Percentiles rank a stretch among this genome's conserved stretches.
Conservation (phyloP, 768 basidiomycete species). For the Peribolospora kevripleyi region DNA sequence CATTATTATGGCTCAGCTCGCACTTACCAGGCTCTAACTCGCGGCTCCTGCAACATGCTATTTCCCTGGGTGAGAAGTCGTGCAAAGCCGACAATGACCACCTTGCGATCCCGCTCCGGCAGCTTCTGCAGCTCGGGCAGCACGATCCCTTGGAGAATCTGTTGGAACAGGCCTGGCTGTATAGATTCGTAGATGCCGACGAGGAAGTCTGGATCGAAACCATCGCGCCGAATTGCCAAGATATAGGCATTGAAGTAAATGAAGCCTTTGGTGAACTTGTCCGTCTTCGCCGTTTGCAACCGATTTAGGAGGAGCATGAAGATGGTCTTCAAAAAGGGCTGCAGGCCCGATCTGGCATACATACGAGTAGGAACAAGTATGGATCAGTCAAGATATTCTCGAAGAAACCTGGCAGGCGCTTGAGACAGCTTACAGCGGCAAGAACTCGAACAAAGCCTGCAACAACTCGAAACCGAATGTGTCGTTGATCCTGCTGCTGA, state of each 20-base stretch:
- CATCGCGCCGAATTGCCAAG: slow-evolving; percentile 48
- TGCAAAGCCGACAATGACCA: slow-evolving; percentile 55
- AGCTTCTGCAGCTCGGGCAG: slow-evolving; percentile 58
- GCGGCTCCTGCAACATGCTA: slow-evolving; percentile 41
- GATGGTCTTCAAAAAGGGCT: slow-evolving; percentile 44
- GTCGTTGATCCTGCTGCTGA: slow-evolving; percentile 59
- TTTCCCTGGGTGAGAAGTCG: slow-evolving; percentile 50
- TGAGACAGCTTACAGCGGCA: slow-evolving; percentile 41
- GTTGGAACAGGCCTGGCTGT: slow-evolving; percentile 52
- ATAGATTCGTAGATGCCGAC: slow-evolving; percentile 57
- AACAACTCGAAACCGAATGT: slow-evolving; percentile 75
- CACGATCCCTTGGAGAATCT: slow-evolving; percentile 50
- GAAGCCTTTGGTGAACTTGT: slow-evolving; percentile 62
- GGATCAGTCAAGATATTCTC: neutral
- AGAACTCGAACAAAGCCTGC: slow-evolving; percentile 43
- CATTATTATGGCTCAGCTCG: slow-evolving; percentile 10
- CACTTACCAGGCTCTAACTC: slow-evolving; percentile 36
- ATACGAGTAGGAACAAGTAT: neutral
- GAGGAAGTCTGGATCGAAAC: slow-evolving; percentile 52
- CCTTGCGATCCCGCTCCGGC: slow-evolving; percentile 58
- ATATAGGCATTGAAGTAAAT: slow-evolving; percentile 50
- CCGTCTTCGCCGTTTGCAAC: slow-evolving; percentile 68
- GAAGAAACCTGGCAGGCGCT: neutral
- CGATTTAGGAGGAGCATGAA: slow-evolving; percentile 56
- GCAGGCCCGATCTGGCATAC: slow-evolving; percentile 32